Base-by-base conservation (phyloP, 345 rosid genomes). In the Orychophragmus violaceus region DNA sequence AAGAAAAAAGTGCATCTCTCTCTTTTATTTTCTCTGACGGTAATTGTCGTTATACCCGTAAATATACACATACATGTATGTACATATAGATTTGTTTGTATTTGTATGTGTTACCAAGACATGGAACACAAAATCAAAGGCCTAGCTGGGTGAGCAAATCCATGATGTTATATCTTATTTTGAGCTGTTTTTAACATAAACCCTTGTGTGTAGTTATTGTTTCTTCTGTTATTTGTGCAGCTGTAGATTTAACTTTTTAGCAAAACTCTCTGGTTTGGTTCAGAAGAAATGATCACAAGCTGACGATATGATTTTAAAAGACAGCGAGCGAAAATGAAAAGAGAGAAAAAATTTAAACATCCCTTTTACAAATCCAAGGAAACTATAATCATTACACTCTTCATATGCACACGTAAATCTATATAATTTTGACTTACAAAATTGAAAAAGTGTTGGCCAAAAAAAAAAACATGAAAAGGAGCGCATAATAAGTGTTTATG, bases 231-330 rank as follows among this genome's bases (percentile, higher is more conserved):
- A 41, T 16, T 41, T 41, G 19, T 10, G 19, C 19, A 41, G 1
- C 21, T 21, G 29, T 23, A 14, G 46, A 8, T 41, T n/a, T n/a
- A n/a, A 59, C 41, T 48, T 59, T 39, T 66, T 7, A 59, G 30
- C 59, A 66, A 59, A 51, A 13, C 48, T 24, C 5, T 41, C 54
- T 49, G 55, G 48, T n/a, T 71, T 29, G 49, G 29, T 51, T 64
- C 74, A 39, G 64, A 57, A 66, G 30, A 78, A 75, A 78, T 78
- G 61, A 78, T 82, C 79, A 83, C 76, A 82, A 71, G 64, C 69
- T 80, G 84, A 82, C 82, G 71, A 85, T 36, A 67, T 67, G 17
- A 55, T 49, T 59, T 44, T 56, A 68, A 59, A 10, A 19, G 77
- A 74, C 39, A 74, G 37, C 33, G 66, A 75, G 45, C 61, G 77